Percentiles rank a stretch among this genome's conserved stretches.
These are phyloP conservation scores for Pseudoperonospora humuli DNA, from an alignment of 352 stramenopile genomes.

Conservation along the genomic window DNA sequence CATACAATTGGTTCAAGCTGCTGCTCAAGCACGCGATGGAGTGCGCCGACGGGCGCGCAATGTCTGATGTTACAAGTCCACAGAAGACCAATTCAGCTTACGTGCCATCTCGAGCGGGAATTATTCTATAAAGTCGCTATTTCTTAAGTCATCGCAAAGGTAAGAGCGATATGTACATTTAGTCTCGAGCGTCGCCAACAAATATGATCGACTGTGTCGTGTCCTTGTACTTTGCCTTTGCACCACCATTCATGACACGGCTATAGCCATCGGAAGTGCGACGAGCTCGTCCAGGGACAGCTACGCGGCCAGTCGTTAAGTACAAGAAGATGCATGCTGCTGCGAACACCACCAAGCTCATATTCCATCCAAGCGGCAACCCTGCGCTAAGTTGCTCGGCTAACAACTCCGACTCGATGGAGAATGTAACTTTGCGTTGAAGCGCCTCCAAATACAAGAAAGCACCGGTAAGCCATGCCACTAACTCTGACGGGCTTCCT, in stretches of 20 bases:
- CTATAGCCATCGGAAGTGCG: slow-evolving; percentile 25
- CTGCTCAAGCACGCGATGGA: no score
- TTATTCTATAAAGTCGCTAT: no score
- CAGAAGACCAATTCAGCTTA: no score
- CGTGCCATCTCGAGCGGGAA: no score
- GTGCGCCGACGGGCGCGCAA: no score
- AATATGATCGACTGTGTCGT: slow-evolving; percentile 59
- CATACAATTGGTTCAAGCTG: no score
- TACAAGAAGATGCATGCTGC: slow-evolving; percentile 48
- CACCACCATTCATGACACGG: slow-evolving; percentile 23
- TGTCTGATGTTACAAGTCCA: no score
- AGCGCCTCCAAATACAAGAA: slow-evolving; percentile 62
- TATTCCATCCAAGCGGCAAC: slow-evolving; percentile 53
- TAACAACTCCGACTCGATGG: slow-evolving; percentile 52
- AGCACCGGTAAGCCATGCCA: slow-evolving; percentile 56
- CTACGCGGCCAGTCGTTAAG: slow-evolving; percentile 26
- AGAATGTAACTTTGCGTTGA: slow-evolving; percentile 45
- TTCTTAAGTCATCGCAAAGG: no score
- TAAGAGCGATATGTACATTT: no score
- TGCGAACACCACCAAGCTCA: slow-evolving; percentile 56
- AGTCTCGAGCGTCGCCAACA: slow-evolving; percentile 67
- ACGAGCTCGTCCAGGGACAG: slow-evolving; percentile 6
- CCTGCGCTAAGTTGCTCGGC: slow-evolving; percentile 58
- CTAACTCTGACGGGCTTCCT: slow-evolving; percentile 24
- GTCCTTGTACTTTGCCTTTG: slow-evolving; percentile 33